phyloP scores from a whole-genome alignment of 768 basidiomycete genomes.

The Termitomyces sp. region DNA sequence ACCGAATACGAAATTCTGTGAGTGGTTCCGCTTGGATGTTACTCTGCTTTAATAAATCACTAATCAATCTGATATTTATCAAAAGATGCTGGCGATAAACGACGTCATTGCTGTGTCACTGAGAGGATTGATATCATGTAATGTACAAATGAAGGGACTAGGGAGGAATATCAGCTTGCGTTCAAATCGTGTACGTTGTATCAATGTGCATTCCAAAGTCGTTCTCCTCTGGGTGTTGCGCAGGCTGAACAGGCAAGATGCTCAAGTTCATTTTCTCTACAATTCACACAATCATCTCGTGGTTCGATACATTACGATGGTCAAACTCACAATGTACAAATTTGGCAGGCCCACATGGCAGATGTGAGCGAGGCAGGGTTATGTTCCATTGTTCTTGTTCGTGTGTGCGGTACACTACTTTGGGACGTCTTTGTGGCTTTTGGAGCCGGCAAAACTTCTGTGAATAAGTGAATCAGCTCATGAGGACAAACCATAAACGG shows the following conservation, averaged over 20 bases:
- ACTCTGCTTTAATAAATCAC: neutral
- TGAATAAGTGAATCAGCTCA: neutral
- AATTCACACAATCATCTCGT: neutral
- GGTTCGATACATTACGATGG: neutral
- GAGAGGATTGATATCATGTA: slow-evolving; percentile 1
- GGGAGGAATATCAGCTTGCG: neutral
- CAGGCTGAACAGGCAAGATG: slow-evolving; percentile 64
- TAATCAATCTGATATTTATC: neutral
- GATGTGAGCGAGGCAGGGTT: neutral
- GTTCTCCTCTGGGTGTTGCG: slow-evolving; percentile 40
- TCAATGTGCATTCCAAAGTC: slow-evolving; percentile 7
- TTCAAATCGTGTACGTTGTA: neutral
- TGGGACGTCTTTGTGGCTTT: slow-evolving; percentile 1
- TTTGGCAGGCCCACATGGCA: slow-evolving; percentile 45
- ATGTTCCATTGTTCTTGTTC: neutral
- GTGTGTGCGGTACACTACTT: neutral
- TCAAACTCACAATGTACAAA: slow-evolving; percentile 59
- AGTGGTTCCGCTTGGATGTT: slow-evolving; percentile 16
- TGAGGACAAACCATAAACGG: neutral
- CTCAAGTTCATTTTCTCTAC: slow-evolving; percentile 42
- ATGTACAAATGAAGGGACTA: neutral
- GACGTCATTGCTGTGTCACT: neutral
- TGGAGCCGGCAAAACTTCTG: slow-evolving; percentile 5
- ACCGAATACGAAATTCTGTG: slow-evolving; percentile 44
- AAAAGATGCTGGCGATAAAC: slow-evolving; percentile 32